Base-by-base conservation (phyloP, 768 basidiomycete genomes). In the Phaffia tasmanica region DNA sequence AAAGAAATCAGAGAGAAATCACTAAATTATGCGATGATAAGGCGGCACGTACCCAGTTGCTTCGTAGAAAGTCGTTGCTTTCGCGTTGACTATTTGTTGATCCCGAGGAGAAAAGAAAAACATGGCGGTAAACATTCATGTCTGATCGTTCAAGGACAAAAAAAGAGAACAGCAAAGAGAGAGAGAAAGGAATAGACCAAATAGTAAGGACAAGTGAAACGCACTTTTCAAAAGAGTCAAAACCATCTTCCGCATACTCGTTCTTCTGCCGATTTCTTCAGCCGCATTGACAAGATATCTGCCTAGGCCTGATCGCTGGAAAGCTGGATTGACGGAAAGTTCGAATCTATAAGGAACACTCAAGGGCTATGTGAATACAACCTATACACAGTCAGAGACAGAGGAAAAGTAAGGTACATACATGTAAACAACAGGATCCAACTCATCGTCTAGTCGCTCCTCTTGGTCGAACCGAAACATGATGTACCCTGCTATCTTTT, bases 41-140 rank as follows among this genome's bases (percentile, higher is more conserved):
- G 59, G 27, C 59, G 47, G 27, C 35, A 16, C 59, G 59, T 61
- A 61, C 25, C 59, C 59, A 25, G 47, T 61, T 29, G 47, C 50
- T 46, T 49, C 46, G 25, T 61, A 61, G 47, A 61, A 61, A 1
- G 9, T 23, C 6, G 50, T 48, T 16, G 59, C 59, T 25, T 49
- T 61, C 35, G 30, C 25, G 59, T 61, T 61, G 47, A 25, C 59
- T 61, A 49, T 21, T 16, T 42, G 4, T 11, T 11, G 35, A 42
- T 42, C 11, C 35, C 35, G 19, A 19, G 15, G 58, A 25, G 32
- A 60, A 18, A 8, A 27, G 18, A 53, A n/a, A 50, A n/a, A 14
- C n/a, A 50, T 14, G 49, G 14, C 21, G 51, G 16, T 27, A 27
- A 4, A 4, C 16, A 8, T 25, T 15, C 16, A 15, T 16, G 32